These are phyloP conservation scores for Gymnopilus dilepis DNA, from an alignment of 768 basidiomycete species.

Conservation along the genomic window DNA sequence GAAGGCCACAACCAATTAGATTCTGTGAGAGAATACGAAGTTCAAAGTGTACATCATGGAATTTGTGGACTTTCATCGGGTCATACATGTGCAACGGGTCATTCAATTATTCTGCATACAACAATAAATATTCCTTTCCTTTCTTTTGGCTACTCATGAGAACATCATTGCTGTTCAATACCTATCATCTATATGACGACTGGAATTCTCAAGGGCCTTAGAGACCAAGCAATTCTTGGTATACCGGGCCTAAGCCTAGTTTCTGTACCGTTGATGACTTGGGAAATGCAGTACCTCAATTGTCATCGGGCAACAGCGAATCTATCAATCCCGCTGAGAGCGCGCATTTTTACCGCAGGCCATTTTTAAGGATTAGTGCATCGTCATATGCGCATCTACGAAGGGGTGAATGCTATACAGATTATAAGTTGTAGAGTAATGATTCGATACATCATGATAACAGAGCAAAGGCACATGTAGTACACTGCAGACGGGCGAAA, in stretches of 20 bases:
- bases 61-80: conserved; percentile 2
- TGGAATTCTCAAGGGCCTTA: not conserved
- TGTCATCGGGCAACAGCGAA: not conserved
- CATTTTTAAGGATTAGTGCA: not conserved
- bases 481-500: not conserved
- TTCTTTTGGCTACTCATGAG: not conserved
- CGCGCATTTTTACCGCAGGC: not conserved
- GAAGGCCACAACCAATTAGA: conserved; percentile 45
- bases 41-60: conserved; percentile 6
- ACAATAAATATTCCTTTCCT: conserved; percentile 15
- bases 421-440: conserved; percentile 1
- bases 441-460: not conserved
- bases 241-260: not conserved
- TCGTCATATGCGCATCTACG: no score
- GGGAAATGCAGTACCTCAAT: not conserved
- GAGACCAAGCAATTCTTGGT: not conserved
- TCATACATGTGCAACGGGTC: conserved; percentile 9
- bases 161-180: not conserved
- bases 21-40: not conserved
- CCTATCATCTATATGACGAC: not conserved
- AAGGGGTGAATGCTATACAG: not conserved
- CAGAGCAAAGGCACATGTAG: not conserved
- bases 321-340: not conserved
- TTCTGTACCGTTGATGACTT: not conserved
- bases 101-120: conserved; percentile 10